phyloP scores from a whole-genome alignment of 2,329 filamentous ascomycete genomes.

The Cryphonectria carpinicola region DNA sequence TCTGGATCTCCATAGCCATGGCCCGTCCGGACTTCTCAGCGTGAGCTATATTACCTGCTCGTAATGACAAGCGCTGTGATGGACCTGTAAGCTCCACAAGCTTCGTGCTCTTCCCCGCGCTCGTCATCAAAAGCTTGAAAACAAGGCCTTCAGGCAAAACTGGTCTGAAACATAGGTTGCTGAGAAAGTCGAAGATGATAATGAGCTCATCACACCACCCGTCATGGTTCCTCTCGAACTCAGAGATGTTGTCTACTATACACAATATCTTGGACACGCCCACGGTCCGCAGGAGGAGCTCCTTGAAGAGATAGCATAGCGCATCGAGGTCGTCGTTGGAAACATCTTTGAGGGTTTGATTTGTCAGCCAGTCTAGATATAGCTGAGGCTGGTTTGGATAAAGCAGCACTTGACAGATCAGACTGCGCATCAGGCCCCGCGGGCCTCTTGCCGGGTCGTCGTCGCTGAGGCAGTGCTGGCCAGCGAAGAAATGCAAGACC shows the following conservation, averaged over 20 bases:
- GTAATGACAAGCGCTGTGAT: conserved; percentile 1
- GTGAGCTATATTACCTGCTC: neutral
- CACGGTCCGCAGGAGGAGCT: neutral
- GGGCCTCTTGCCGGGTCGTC: conserved; percentile 9
- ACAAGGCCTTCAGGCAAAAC: neutral
- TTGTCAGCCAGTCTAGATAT: neutral
- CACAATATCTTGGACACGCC: conserved; percentile 4
- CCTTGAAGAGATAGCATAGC: conserved; percentile 5
- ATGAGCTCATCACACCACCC: neutral
- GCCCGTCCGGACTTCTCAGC: conserved; percentile 1
- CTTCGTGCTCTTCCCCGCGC: conserved; percentile 6
- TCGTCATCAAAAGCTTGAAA: conserved; percentile 10
- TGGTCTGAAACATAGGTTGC: neutral
- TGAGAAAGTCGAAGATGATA: neutral
- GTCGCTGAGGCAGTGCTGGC: conserved; percentile 6
- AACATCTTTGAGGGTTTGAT: neutral
- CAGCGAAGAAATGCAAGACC: conserved; percentile 2
- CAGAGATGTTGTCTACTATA: conserved; percentile 15
- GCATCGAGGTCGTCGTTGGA: neutral
- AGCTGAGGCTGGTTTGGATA: neutral
- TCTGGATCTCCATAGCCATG: neutral
- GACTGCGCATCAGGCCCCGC: neutral
- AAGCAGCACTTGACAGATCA: conserved; percentile 1
- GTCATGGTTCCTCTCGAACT: neutral
- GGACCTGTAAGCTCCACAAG: neutral